These are phyloP conservation scores for Scenedesmus sp. DNA, from an alignment of 163 green algal genomes.

Conservation along the genomic window DNA sequence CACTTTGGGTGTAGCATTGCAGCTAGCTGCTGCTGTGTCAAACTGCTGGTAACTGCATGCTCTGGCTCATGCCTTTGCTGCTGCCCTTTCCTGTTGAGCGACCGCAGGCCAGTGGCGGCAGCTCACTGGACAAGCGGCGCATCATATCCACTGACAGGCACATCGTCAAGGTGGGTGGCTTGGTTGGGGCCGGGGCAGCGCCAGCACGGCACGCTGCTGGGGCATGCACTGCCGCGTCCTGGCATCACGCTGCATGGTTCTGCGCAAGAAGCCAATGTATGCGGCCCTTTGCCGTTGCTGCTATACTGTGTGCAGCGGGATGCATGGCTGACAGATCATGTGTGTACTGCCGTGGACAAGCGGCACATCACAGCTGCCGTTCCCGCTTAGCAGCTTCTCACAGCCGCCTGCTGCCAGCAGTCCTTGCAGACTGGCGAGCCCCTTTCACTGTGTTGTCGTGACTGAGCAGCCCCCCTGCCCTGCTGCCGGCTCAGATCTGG, in stretches of 20 bases:
- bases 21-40: neutral
- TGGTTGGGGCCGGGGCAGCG: no score
- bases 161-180: conserved; percentile 86
- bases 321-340: neutral
- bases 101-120: conserved; percentile 25
- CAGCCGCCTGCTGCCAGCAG: no score
- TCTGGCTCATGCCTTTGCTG: neutral
- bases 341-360: neutral
- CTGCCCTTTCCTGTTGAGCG: neutral
- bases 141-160: conserved; percentile 93
- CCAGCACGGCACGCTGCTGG: neutral
- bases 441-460: neutral
- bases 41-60: neutral
- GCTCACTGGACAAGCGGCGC: conserved; percentile 44
- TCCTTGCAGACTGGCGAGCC: no score
- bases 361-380: neutral
- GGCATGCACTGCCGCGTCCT: neutral
- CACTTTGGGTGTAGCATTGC: neutral
- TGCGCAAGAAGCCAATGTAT: no score
- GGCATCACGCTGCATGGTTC: neutral
- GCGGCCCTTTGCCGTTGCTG: no score
- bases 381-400: neutral
- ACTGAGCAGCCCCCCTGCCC: neutral
- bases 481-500: conserved; percentile 69
- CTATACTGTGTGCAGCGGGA: neutral